Percentiles rank a stretch among this genome's conserved stretches.
Evolutionary conservation across 1,139 yeast species (phyloP).

Genomic region (Debaryomycetaceae sp.): DNA sequence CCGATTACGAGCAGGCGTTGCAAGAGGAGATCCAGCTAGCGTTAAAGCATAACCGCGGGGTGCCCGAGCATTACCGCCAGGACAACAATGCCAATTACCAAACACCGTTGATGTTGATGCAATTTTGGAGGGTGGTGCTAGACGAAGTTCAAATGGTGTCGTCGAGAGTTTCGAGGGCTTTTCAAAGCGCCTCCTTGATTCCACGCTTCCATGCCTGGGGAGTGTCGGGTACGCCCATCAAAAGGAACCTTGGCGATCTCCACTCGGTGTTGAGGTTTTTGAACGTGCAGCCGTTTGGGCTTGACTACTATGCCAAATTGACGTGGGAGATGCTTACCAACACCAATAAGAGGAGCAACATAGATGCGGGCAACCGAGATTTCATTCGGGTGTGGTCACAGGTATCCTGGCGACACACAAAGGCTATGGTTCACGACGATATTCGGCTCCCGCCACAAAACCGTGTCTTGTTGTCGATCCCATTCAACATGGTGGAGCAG

Average conservation of each 20-base stretch:
- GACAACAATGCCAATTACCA: conserved; percentile 47
- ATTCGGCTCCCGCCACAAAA: conserved; percentile 74
- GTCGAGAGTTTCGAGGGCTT: conserved; percentile 67
- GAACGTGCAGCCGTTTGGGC: conserved; percentile 58
- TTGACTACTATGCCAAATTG: conserved; percentile 28
- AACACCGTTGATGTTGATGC: conserved; percentile 78
- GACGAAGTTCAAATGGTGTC: conserved; percentile 96
- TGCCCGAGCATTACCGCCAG: conserved; percentile 19
- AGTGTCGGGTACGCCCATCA: conserved; percentile 91
- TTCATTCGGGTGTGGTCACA: conserved; percentile 44
- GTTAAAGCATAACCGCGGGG: conserved; percentile 23
- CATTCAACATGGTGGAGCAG: conserved; percentile 78
- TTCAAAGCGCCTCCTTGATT: conserved; percentile 71
- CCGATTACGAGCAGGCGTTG: conserved; percentile 34
- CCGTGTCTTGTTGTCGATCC: conserved; percentile 62
- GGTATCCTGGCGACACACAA: conserved; percentile 74
- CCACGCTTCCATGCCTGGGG: conserved; percentile 95
- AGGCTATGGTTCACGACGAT: conserved; percentile 74
- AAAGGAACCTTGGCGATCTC: conserved; percentile 60
- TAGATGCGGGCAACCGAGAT: conserved; percentile 24
- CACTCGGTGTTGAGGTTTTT: conserved; percentile 67
- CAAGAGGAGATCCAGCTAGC: conserved; percentile 35
- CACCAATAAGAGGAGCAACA: conserved; percentile 7
- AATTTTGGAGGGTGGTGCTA: conserved; percentile 83
- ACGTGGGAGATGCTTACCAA: conserved; percentile 32